Evolutionary conservation across 148 eudicot species (phyloP), one percentile per base, ranked within the genome.

Genomic region (Rhododendron ferrugineum): DNA sequence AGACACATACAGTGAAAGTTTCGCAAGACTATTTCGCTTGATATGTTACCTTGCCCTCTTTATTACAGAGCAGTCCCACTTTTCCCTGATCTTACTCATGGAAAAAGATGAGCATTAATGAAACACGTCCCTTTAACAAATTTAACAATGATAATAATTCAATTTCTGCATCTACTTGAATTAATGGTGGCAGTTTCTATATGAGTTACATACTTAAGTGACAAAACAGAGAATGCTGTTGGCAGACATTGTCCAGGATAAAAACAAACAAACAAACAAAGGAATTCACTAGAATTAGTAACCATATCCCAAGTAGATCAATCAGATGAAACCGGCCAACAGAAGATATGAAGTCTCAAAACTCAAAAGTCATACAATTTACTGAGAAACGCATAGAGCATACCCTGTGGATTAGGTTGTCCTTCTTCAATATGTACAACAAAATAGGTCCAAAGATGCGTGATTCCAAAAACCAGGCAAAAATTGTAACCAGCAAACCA

Each of bases 401-500:
- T 90, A 97, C 99, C 98, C 93, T 91, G 89, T 94, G 95, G 84
- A 97, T 86, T 87, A 94, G 87, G 86, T 97, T 97, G 84, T 92
- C 89, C 85, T 87, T 94, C 93, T 94, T 95, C 84, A 97, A 86
- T 80, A 97, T 77, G 88, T 94, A 92, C 49, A 90, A 16, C 26
- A 94, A 50, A 40, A 94, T 77, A 62, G 76, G 76, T 81, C 98
- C 96, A 56, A 97, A 16, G 76, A 97, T 88, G 68, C 89, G 91
- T 11, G 85, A 89, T 87, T 95, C 96, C 87, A 97, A 85, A 60
- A 95, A 83, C 98, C 95, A 94, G 28, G 91, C 94, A 86, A 93
- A 92, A 4, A 95, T 86, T 85, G 92, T 97, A 82, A 94, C 94
- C 88, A 97, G 73, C 74, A 92, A 86, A 84, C 99, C 99, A 64